Conservation (phyloP, 2,329 filamentous ascomycete species). For the Stemphylium vesicarium region DNA sequence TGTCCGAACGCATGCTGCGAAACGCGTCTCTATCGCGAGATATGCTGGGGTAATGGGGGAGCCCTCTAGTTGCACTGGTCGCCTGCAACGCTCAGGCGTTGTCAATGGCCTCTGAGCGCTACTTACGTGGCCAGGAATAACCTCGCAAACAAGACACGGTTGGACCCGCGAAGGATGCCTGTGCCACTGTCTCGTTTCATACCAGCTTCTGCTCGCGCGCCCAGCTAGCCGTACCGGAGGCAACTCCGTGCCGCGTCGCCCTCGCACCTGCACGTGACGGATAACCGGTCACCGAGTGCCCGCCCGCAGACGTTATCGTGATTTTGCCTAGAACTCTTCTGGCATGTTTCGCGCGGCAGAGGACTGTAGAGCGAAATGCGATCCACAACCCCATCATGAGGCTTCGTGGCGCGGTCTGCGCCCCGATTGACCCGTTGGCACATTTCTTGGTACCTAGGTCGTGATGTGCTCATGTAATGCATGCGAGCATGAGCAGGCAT, state of each 20-base stretch:
- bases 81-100: background rate
- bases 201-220: background rate
- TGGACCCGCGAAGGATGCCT: constrained; percentile 10
- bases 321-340: background rate
- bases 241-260: constrained; percentile 7
- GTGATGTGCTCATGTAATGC: background rate
- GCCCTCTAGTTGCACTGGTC: background rate
- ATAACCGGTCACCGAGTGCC: constrained; percentile 8
- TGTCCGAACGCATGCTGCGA: constrained; percentile 1
- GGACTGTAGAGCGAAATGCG: background rate
- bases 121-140: constrained; percentile 4
- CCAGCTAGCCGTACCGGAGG: constrained; percentile 3
- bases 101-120: background rate
- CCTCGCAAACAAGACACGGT: constrained; percentile 7
- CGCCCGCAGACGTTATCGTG: background rate
- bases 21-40: background rate
- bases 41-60: too few species aligned
- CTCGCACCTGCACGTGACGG: constrained; percentile 4
- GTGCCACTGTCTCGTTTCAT: constrained; percentile 5
- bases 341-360: constrained; percentile 4
- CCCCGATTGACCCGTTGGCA: constrained; percentile 10
- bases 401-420: constrained; percentile 2
- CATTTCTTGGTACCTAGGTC: background rate
- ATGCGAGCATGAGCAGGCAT: background rate
- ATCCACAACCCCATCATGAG: constrained; percentile 2